Conservation (phyloP, 2,329 filamentous ascomycete species). For the Scleromitrula shiraiana region DNA sequence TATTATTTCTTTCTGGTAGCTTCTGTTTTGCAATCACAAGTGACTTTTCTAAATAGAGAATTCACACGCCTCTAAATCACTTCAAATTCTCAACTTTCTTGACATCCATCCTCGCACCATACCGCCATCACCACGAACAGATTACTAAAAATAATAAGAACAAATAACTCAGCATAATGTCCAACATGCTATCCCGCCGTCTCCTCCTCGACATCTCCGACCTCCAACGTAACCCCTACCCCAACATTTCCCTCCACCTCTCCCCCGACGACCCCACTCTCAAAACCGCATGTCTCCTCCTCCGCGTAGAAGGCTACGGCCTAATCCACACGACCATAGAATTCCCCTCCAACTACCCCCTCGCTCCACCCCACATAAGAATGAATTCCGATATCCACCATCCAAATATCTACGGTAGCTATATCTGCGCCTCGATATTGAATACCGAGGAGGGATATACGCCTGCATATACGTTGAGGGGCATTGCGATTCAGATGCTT, state of each 20-base stretch:
- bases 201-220: conserved; percentile 39
- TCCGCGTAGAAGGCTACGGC: conserved; percentile 33
- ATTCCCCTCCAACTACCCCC: conserved; percentile 33
- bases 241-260: conserved; percentile 36
- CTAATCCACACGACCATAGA: conserved; percentile 37
- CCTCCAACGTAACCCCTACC: conserved; percentile 38
- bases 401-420: conserved; percentile 37
- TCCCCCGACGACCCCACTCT: conserved; percentile 33
- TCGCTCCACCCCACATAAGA: conserved; percentile 32
- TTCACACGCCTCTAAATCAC: too few relatives aligned
- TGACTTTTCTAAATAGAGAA: too few relatives aligned
- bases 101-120: too few relatives aligned
- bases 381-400: conserved; percentile 37
- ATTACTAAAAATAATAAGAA: too few relatives aligned
- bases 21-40: too few relatives aligned
- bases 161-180: too few relatives aligned
- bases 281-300: conserved; percentile 35
- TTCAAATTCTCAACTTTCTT: too few relatives aligned
- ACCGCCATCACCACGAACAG: too few relatives aligned
- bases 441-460: conserved; percentile 37
- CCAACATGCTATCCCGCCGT: too few relatives aligned
- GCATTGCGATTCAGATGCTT: conserved; percentile 42
- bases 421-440: conserved; percentile 42
- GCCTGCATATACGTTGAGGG: conserved; percentile 42
- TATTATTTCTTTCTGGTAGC: too few relatives aligned